Evolutionary conservation across 2,329 filamentous ascomycete genomes (phyloP).

Genomic region (Trichoderma hamatum): DNA sequence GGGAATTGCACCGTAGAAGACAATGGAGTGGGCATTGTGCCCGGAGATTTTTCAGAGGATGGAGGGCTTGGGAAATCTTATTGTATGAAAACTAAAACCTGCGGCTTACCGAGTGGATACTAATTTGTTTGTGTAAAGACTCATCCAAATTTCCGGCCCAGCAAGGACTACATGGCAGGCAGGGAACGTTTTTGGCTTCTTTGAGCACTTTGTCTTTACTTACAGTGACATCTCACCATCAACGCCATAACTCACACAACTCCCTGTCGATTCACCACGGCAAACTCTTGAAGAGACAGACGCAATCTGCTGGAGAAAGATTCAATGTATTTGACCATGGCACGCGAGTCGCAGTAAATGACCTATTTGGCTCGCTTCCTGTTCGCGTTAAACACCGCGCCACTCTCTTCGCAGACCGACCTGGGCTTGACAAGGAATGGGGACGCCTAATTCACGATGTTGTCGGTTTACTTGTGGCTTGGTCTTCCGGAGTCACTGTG

Average conservation of each 20-base stretch:
- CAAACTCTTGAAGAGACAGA: constrained; percentile 63
- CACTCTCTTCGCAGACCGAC: constrained; percentile 52
- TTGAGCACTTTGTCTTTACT: constrained; percentile 76
- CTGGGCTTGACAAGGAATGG: constrained; percentile 65
- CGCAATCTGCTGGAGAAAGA: constrained; percentile 63
- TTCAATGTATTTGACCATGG: constrained; percentile 64
- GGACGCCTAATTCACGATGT: constrained; percentile 61
- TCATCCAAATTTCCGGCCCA: constrained; percentile 70
- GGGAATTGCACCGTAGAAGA: constrained; percentile 83
- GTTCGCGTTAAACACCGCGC: constrained; percentile 84
- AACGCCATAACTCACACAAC: constrained; percentile 61
- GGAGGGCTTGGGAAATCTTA: constrained; percentile 75
- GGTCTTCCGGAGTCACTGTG: constrained; percentile 60
- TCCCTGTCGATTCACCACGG: constrained; percentile 72
- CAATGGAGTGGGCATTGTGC: constrained; percentile 76
- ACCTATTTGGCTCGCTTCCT: constrained; percentile 88
- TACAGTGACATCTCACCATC: constrained; percentile 73
- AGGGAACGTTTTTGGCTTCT: constrained; percentile 77
- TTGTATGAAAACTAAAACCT: constrained; percentile 56
- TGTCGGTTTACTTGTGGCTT: constrained; percentile 70
- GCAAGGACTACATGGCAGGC: constrained; percentile 61
- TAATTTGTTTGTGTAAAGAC: constrained; percentile 52
- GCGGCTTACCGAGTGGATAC: background rate
- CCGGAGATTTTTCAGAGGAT: constrained; percentile 68
- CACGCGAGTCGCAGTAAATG: constrained; percentile 73